These are phyloP conservation scores for Vaccinium darrowii DNA, from an alignment of 148 eudicot species.

Conservation along the genomic window DNA sequence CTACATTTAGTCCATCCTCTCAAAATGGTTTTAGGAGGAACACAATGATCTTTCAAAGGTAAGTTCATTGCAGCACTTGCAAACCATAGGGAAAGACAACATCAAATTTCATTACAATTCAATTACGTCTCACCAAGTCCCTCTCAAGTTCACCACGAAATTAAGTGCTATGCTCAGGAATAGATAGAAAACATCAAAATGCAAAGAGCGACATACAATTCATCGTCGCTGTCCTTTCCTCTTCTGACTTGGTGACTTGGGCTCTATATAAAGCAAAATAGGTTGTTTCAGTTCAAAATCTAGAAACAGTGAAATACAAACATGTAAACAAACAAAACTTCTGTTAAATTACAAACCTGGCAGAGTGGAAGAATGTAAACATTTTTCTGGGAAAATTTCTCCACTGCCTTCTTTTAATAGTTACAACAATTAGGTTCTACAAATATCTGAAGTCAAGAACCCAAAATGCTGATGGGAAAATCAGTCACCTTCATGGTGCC, in stretches of 20 bases:
- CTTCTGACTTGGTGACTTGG: slow-evolving; percentile 3
- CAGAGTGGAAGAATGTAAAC: slow-evolving; percentile 29
- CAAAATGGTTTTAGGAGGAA: background rate
- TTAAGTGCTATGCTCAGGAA: background rate
- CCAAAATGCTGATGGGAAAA: no score
- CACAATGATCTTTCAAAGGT: background rate
- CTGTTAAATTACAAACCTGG: slow-evolving; percentile 30
- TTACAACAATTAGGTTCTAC: background rate
- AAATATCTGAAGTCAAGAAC: no score
- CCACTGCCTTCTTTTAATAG: slow-evolving; percentile 41
- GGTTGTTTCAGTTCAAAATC: background rate
- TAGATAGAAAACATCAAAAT: background rate
- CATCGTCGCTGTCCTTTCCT: slow-evolving; percentile 12
- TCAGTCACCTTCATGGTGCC: no score
- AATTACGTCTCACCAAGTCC: background rate
- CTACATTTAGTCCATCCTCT: background rate
- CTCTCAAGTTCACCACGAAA: background rate
- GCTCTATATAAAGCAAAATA: slow-evolving; percentile 17
- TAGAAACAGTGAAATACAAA: background rate
- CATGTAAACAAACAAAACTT: background rate
- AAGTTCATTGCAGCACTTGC: background rate
- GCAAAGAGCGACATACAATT: slow-evolving; percentile 12
- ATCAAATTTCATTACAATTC: background rate
- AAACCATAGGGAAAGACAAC: background rate
- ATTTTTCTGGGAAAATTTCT: slow-evolving; percentile 37